Base-by-base conservation (phyloP, 371 early-diverging fungal species). In the Mortierella sp. region DNA sequence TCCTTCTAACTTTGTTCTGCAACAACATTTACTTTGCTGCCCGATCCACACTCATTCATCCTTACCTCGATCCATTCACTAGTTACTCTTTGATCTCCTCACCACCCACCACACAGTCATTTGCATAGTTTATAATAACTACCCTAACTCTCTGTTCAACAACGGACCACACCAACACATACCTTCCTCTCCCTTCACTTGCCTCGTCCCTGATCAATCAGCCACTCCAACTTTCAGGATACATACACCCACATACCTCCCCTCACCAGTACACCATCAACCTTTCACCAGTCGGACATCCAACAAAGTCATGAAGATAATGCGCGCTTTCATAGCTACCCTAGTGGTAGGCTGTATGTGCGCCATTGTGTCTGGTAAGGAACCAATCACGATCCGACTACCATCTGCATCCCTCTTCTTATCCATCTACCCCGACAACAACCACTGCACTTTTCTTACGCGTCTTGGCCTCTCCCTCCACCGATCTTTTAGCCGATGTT, bases 331-430 rank as follows among this genome's bases (percentile, higher is more conserved):
- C 24, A 48, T 55, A 48, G 21, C 38, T 10, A 38, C 55, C 54
- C 56, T 73, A 12, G 48, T 54, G 32, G 21, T 55, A 7, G 68
- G 38, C 29, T 24, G 48, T 21, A 24, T 73, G 41, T 35, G 35
- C 73, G 6, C 32, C 55, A 32, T 54, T n/a, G 38, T 29, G 24
- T 68, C 41, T 38, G 68, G 68, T 68, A 68, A 41, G 68, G 63
- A 18, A 68, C 68, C 68, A 41, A 41, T 38, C 68, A 68, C 41
- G 43, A 24, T 38, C 38, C 63, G 56, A 29, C 32, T 63, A 63
- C 32, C 3, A 29, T 29, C 32, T 27, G 2, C 12, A 7, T 27
- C 16, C 11, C 54, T 18, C 35, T 6, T 35, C 35, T 18, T 35
- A 32, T 21, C 38, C 18, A 35, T 1, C 32, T n/a, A 14, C 29